Percentiles rank a stretch among this genome's conserved stretches.
Conservation (phyloP, 805 yeast species). For the Hermanozyma aechmeae region DNA sequence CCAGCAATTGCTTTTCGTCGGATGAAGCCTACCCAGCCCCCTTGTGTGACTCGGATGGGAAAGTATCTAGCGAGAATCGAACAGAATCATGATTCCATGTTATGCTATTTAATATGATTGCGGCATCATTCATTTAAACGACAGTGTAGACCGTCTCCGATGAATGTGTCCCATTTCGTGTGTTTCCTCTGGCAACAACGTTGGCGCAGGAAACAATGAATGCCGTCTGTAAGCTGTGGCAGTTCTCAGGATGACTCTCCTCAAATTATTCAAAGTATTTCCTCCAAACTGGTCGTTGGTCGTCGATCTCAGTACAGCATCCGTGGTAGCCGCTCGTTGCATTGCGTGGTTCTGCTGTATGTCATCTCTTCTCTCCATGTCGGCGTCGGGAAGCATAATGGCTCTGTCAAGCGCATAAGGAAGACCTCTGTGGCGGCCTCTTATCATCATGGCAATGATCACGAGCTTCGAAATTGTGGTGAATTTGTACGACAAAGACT, state of each 20-base stretch:
- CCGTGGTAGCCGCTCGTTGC: constrained; percentile 13
- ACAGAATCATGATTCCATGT: too few species aligned
- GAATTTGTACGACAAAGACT: constrained; percentile 71
- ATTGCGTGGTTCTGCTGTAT: constrained; percentile 46
- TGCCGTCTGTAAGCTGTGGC: constrained; percentile 8
- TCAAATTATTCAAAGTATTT: too few species aligned
- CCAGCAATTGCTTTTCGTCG: too few species aligned
- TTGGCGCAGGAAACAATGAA: constrained; percentile 11
- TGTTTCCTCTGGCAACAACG: too few species aligned
- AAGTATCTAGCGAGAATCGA: too few species aligned
- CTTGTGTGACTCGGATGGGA: too few species aligned
- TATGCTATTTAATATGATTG: too few species aligned
- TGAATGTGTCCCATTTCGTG: too few species aligned
- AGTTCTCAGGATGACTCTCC: constrained; percentile 5
- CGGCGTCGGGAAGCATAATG: constrained; percentile 70
- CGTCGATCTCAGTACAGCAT: constrained; percentile 4
- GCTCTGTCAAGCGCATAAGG: constrained; percentile 94
- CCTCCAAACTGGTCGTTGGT: constrained; percentile 2
- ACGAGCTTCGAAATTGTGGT: constrained; percentile 69
- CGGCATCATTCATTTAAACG: too few species aligned
- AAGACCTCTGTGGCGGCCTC: constrained; percentile 95
- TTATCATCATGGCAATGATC: constrained; percentile 78
- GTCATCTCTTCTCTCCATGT: constrained; percentile 52
- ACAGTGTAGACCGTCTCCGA: too few species aligned
- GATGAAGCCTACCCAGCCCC: too few species aligned